phyloP scores from a whole-genome alignment of 352 stramenopile species.

The Globisporangium nunn region DNA sequence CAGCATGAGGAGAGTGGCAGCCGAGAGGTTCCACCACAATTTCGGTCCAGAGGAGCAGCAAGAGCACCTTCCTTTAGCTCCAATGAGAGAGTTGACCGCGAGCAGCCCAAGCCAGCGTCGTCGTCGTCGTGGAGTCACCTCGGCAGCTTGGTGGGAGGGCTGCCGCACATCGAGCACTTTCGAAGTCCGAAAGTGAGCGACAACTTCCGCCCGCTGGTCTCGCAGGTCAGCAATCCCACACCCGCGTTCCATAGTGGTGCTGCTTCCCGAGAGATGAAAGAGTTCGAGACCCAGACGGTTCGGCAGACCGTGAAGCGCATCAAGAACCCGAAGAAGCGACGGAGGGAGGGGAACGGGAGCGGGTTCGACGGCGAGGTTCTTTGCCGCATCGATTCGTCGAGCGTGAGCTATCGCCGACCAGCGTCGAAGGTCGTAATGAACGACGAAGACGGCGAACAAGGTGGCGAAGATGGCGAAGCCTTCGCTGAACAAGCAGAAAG shows the following conservation, averaged over 20 bases:
- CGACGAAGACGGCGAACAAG: background rate
- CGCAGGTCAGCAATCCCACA: conserved; percentile 5
- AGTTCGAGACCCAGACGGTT: conserved; percentile 34
- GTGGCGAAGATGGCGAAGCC: background rate
- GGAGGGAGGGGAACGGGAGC: conserved; percentile 45
- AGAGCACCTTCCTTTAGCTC: background rate
- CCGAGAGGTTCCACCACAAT: background rate
- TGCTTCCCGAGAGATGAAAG: conserved; percentile 27
- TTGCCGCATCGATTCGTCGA: conserved; percentile 34
- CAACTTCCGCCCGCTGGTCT: conserved; percentile 54
- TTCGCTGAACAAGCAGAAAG: background rate
- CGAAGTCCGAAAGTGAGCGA: conserved; percentile 76
- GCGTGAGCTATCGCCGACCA: conserved; percentile 4
- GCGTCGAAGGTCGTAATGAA: background rate
- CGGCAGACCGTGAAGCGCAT: conserved; percentile 38
- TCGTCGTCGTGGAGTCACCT: conserved; percentile 53
- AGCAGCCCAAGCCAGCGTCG: conserved; percentile 33
- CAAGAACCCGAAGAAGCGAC: conserved; percentile 42
- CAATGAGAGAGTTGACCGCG: conserved; percentile 3
- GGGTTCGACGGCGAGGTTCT: conserved; percentile 65
- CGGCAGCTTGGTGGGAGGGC: conserved; percentile 56
- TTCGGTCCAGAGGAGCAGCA: background rate
- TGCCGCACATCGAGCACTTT: conserved; percentile 72
- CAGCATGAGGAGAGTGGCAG: background rate
- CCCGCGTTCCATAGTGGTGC: conserved; percentile 1